These are phyloP conservation scores for Cladobotryum mycophilum DNA, from an alignment of 2,329 filamentous ascomycete genomes.

Conservation along the genomic window DNA sequence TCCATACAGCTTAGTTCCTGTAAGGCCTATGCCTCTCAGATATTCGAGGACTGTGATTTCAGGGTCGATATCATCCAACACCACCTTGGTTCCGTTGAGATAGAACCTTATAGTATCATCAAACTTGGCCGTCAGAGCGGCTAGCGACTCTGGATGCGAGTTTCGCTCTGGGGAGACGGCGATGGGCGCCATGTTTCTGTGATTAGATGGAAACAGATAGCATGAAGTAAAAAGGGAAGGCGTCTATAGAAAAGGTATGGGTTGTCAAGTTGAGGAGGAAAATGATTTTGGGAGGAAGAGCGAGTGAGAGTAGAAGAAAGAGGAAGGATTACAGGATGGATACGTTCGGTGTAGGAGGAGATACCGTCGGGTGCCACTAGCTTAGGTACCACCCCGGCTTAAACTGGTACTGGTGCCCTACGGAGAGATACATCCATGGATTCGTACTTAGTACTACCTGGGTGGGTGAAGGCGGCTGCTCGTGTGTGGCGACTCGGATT, in stretches of 20 bases:
- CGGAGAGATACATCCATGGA: no score
- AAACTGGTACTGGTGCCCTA: no score
- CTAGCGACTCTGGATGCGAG: conserved; percentile 26
- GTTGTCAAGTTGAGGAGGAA: background rate
- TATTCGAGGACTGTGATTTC: conserved; percentile 92
- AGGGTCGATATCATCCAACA: conserved; percentile 80
- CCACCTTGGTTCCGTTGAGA: conserved; percentile 86
- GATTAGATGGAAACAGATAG: background rate
- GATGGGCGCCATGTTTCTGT: conserved; percentile 46
- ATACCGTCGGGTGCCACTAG: no score
- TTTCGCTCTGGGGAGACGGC: conserved; percentile 46
- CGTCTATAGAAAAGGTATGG: no score
- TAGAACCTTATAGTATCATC: conserved; percentile 89
- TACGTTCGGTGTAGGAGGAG: no score
- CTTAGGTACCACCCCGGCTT: no score
- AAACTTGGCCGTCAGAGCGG: conserved; percentile 62
- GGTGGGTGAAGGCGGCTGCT: no score
- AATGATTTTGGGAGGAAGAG: background rate
- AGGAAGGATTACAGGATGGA: background rate
- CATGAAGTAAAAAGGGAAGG: background rate
- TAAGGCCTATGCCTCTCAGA: conserved; percentile 83
- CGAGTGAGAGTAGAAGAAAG: background rate
- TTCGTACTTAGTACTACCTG: no score
- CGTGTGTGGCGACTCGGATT: no score
- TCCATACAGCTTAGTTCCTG: conserved; percentile 79